Evolutionary conservation across 352 stramenopile species (phyloP).

Genomic region (Pythium myriotylum): DNA sequence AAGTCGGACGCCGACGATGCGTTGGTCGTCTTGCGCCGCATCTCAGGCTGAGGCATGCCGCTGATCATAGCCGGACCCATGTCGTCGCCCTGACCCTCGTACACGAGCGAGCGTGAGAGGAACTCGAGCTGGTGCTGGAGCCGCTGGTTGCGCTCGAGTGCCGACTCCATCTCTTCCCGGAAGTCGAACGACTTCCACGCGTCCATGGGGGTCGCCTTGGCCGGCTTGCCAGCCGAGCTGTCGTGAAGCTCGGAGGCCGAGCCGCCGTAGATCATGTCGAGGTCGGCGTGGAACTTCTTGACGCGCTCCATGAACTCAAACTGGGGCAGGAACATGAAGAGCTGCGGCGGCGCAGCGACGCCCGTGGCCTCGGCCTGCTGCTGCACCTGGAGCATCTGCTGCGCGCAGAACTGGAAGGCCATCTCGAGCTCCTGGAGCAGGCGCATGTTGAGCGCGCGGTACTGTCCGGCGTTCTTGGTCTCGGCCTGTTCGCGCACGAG

Average conservation of each 20-base stretch:
- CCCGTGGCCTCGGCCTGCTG: constrained; percentile 9
- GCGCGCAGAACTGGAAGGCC: constrained; percentile 69
- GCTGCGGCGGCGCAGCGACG: constrained; percentile 22
- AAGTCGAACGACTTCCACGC: constrained; percentile 54
- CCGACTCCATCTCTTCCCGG: constrained; percentile 48
- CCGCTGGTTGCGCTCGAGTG: constrained; percentile 64
- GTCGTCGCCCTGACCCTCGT: constrained; percentile 25
- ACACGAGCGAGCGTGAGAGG: constrained; percentile 53
- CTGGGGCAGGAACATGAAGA: constrained; percentile 66
- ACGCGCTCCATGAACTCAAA: constrained; percentile 76
- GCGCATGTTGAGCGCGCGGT: constrained; percentile 62
- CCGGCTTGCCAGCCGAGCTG: constrained; percentile 15
- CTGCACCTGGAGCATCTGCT: constrained; percentile 46
- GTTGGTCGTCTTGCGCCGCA: constrained; percentile 46
- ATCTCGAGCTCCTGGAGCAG: constrained; percentile 76
- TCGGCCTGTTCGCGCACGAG: constrained; percentile 59
- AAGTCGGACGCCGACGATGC: constrained; percentile 42
- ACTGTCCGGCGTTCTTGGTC: constrained; percentile 57
- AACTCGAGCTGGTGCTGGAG: constrained; percentile 71
- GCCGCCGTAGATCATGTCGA: constrained; percentile 34
- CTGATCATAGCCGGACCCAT: not conserved
- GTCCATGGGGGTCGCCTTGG: constrained; percentile 7
- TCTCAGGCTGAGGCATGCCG: constrained; percentile 11
- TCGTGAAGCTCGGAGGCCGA: constrained; percentile 22
- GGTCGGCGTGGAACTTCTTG: constrained; percentile 62